Evolutionary conservation across 805 yeast genomes (phyloP).

Genomic region (Starmera quercuum): DNA sequence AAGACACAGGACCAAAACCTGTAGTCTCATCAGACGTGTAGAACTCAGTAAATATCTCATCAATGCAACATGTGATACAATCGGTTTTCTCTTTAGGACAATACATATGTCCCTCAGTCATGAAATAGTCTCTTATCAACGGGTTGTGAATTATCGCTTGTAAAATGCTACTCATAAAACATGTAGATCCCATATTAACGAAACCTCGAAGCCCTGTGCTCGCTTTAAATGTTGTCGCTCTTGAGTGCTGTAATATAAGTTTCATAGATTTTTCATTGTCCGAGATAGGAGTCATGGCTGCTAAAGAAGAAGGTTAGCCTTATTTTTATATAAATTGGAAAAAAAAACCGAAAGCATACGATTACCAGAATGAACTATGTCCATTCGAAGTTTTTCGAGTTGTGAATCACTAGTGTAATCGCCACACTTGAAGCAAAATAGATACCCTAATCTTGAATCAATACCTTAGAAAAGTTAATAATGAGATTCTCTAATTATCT

Average conservation of each 20-base stretch:
- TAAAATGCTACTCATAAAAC: slow-evolving; percentile 90
- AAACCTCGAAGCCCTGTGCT: slow-evolving; percentile 81
- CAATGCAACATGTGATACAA: slow-evolving; percentile 84
- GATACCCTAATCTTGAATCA: slow-evolving; percentile 56
- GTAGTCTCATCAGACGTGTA: slow-evolving; percentile 54
- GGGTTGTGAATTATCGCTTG: slow-evolving; percentile 92
- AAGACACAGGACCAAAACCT: slow-evolving; percentile 75
- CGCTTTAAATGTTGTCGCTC: slow-evolving; percentile 36
- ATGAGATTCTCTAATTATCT: background rate
- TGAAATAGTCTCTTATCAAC: slow-evolving; percentile 65
- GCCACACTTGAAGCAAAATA: slow-evolving; percentile 76
- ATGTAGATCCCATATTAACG: slow-evolving; percentile 92
- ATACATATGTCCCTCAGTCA: slow-evolving; percentile 64
- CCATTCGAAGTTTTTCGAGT: slow-evolving; percentile 43
- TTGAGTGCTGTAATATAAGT: slow-evolving; percentile 24
- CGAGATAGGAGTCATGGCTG: slow-evolving; percentile 20
- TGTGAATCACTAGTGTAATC: slow-evolving; percentile 59
- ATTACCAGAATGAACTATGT: too few species aligned
- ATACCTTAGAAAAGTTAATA: slow-evolving; percentile 25
- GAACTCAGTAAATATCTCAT: slow-evolving; percentile 66
- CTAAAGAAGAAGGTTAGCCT: too few species aligned
- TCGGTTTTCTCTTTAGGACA: slow-evolving; percentile 33
- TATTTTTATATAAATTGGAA: slow-evolving; percentile 7
- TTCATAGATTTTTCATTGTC: slow-evolving; percentile 20
- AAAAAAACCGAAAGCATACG: slow-evolving; percentile 8